Percentiles rank a stretch among this genome's conserved stretches.
These are phyloP conservation scores for Trichosporon inkin DNA, from an alignment of 1,284 basidiomycete species.

Conservation along the genomic window DNA sequence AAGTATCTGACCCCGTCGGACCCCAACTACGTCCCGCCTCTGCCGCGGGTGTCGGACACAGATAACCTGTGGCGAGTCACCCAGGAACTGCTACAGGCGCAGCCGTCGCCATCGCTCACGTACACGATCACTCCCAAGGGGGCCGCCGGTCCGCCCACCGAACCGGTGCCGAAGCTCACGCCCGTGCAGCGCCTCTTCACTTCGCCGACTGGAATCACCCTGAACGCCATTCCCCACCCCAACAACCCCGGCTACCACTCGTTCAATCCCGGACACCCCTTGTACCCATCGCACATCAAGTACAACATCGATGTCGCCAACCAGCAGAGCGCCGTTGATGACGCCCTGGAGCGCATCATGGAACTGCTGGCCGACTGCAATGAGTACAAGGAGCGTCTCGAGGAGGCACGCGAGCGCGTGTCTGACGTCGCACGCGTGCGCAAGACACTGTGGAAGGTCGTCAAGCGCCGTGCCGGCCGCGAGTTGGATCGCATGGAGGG, in stretches of 20 bases:
- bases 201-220: slow-evolving; percentile 41
- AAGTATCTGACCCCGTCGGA: slow-evolving; percentile 1
- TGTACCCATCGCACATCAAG: slow-evolving; percentile 32
- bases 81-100: slow-evolving; percentile 32
- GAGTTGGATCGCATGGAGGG: slow-evolving; percentile 37
- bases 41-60: slow-evolving; percentile 42
- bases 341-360: slow-evolving; percentile 46
- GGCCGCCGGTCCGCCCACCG: slow-evolving; percentile 17
- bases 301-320: slow-evolving; percentile 46
- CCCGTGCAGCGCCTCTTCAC: slow-evolving; percentile 48
- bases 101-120: slow-evolving; percentile 27
- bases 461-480: slow-evolving; percentile 46
- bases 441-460: slow-evolving; percentile 52
- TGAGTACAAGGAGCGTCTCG: slow-evolving; percentile 54
- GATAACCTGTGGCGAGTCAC: slow-evolving; percentile 48
- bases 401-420: slow-evolving; percentile 53
- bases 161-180: slow-evolving; percentile 27
- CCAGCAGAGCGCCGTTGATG: slow-evolving; percentile 46
- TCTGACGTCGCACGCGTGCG: slow-evolving; percentile 52
- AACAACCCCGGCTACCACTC: slow-evolving; percentile 28
- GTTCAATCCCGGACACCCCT: slow-evolving; percentile 16
- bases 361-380: slow-evolving; percentile 54
- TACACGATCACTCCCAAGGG: slow-evolving; percentile 31
- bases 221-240: slow-evolving; percentile 38
- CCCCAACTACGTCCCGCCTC: slow-evolving; percentile 27